These are phyloP conservation scores for Chrysosporium queenslandicum DNA, from an alignment of 2,329 filamentous ascomycete species.

Conservation along the genomic window DNA sequence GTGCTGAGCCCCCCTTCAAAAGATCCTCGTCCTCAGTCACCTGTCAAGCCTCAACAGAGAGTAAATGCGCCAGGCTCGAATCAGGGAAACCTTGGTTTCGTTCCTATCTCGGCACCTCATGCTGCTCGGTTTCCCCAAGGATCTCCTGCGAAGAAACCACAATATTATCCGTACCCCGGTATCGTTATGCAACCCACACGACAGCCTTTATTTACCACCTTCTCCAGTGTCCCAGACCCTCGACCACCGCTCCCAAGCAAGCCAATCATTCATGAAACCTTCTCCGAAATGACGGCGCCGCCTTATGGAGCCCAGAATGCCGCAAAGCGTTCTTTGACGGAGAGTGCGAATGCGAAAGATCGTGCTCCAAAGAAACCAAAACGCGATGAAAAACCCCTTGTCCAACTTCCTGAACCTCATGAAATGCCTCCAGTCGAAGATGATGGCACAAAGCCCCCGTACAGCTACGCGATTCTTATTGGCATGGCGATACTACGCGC, in stretches of 20 bases:
- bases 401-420: conserved; percentile 56
- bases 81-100: conserved; percentile 50
- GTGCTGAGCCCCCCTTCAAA: conserved; percentile 53
- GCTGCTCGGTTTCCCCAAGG: conserved; percentile 35
- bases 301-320: conserved; percentile 37
- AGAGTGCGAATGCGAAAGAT: conserved; percentile 64
- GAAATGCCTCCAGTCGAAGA: conserved; percentile 76
- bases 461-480: conserved; percentile 91
- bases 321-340: conserved; percentile 55
- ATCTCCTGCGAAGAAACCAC: conserved; percentile 39
- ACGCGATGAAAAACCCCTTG: conserved; percentile 42
- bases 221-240: conserved; percentile 33
- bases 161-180: conserved; percentile 23
- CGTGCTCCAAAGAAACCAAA: conserved; percentile 60
- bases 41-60: conserved; percentile 53
- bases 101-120: conserved; percentile 48
- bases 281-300: conserved; percentile 17
- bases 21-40: conserved; percentile 47
- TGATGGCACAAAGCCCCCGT: conserved; percentile 77
- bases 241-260: neutral
- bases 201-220: conserved; percentile 43
- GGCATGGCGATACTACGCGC: conserved; percentile 93
- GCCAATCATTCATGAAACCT: neutral
- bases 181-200: conserved; percentile 31
- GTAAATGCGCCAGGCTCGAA: conserved; percentile 47